Conservation (phyloP, 345 rosid genomes). For the Aquilaria yunnanensis region DNA sequence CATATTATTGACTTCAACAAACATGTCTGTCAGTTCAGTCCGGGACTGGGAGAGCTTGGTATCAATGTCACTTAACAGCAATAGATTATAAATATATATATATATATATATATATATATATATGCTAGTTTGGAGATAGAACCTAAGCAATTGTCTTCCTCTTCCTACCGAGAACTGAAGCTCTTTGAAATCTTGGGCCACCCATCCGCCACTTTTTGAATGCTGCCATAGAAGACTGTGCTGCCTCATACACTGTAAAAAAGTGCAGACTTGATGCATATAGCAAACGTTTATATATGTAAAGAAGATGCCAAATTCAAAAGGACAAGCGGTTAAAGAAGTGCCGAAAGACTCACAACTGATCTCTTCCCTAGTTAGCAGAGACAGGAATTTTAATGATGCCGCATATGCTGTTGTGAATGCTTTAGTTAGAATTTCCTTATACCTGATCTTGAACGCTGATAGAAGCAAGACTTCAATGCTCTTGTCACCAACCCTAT, state of each 20-base stretch:
- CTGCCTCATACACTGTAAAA: constrained; percentile 67
- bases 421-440: constrained; percentile 73
- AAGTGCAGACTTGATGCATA: constrained; percentile 1
- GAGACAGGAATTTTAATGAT: constrained; percentile 46
- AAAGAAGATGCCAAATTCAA: not conserved
- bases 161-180: constrained; percentile 86
- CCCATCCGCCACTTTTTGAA: constrained; percentile 83
- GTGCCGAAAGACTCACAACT: constrained; percentile 35
- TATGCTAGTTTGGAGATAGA: not conserved
- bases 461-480: constrained; percentile 61
- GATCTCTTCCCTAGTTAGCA: constrained; percentile 69
- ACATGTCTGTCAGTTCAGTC: too few species aligned
- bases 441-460: constrained; percentile 67
- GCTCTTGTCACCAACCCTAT: constrained; percentile 62
- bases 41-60: too few species aligned
- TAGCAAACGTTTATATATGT: not conserved
- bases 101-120: too few species aligned
- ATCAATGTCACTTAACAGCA: too few species aligned
- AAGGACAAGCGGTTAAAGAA: constrained; percentile 7
- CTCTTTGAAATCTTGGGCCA: constrained; percentile 79
- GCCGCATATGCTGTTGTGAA: constrained; percentile 56
- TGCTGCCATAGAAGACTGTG: constrained; percentile 62
- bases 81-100: too few species aligned
- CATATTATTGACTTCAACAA: too few species aligned
- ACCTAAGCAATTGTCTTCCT: constrained; percentile 43